Base-by-base conservation (phyloP, 805 yeast species). In the Lachancea fermentati region DNA sequence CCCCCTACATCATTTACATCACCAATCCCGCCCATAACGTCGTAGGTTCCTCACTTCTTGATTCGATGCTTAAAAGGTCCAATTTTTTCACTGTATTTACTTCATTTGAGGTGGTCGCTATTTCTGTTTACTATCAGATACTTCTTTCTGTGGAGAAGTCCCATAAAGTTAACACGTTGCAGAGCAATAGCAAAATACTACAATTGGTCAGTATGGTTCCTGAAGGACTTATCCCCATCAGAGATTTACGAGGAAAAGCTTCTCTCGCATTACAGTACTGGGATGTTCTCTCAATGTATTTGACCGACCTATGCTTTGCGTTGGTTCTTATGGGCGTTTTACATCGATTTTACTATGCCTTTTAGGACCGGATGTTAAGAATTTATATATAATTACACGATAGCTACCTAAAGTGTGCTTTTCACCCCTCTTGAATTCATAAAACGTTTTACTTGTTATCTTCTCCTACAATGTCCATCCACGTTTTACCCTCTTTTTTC, bases 391-490 rank as follows among this genome's bases (percentile, higher is more conserved):
- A 12, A 13, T 16, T 30, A 30, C 26, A 22, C 26, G 26, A 22
- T 22, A 22, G 19, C 22, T 32, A 32, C 22, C 6, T 32, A 32
- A 32, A 11, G 13, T 29, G 15, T 11, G 26, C 31, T 13, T 7
- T 12, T 29, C n/a, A 13, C 14, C 15, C 14, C 15, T 8, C 15
- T 29, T 12, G n/a, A 13, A 29, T 24, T 7, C 12, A 24, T 7
- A n/a, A 29, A 29, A 8, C 7, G 11, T 29, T 12, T 30, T 24
- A 62, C 50, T 65, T 60, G 41, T 66, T 70, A 52, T 83, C 86
- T 44, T 70, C 63, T 19, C 91, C 91, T 30, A 85, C 69, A 37
- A 87, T 79, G 58, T 86, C 77, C 61, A 71, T 68, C 97, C 97
- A 91, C 2, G 87, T 80, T 62, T 79, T 80, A 5, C 87, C 91